Evolutionary conservation across 768 basidiomycete species (phyloP).

Genomic region (Amanita thiersii): DNA sequence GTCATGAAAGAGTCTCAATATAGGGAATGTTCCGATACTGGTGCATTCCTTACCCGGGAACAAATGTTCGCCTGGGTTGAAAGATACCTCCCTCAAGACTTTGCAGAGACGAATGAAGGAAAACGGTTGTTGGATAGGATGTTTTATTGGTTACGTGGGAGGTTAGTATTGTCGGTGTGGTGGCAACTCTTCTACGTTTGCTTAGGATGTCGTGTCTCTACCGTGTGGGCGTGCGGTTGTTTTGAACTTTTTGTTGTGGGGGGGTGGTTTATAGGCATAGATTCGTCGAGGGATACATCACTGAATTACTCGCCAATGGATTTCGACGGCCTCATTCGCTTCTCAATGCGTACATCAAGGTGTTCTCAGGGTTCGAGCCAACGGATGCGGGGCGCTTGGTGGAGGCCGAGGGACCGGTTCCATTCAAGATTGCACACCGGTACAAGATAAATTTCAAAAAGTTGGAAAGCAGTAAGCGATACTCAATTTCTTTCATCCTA

Average conservation of each 20-base stretch:
- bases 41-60: conserved; percentile 27
- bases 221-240: neutral
- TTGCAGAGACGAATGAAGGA: conserved; percentile 21
- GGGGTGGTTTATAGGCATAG: conserved; percentile 25
- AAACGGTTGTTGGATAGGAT: conserved; percentile 26
- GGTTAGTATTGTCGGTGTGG: conserved; percentile 17
- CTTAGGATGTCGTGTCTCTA: neutral
- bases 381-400: conserved; percentile 26
- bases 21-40: conserved; percentile 37
- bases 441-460: conserved; percentile 34
- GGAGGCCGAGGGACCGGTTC: conserved; percentile 17
- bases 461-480: conserved; percentile 28
- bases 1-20: conserved; percentile 39
- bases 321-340: conserved; percentile 31
- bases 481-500: neutral
- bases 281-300: conserved; percentile 35
- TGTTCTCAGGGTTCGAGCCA: conserved; percentile 29
- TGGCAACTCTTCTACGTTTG: neutral
- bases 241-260: conserved; percentile 1
- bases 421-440: conserved; percentile 2
- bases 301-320: conserved; percentile 29
- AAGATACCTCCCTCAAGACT: conserved; percentile 25
- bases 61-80: conserved; percentile 27
- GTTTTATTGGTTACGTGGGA: conserved; percentile 38
- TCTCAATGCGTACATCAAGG: conserved; percentile 31